Base-by-base conservation (phyloP, 2,329 filamentous ascomycete species). In the Arthrinium puccinioides region DNA sequence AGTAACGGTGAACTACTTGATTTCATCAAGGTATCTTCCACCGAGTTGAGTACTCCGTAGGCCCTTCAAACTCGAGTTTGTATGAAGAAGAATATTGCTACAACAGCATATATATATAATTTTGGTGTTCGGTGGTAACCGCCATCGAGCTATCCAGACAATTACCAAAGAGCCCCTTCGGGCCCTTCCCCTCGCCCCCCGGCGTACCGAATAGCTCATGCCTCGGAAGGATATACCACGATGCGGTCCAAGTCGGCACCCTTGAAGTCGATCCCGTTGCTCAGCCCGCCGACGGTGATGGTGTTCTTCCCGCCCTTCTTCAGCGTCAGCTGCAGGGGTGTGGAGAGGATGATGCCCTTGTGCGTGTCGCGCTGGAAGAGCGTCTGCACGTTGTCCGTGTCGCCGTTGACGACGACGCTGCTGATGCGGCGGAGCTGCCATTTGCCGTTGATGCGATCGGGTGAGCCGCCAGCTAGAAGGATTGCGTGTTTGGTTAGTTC, bases 401-500 rank as follows among this genome's bases (percentile, higher is more conserved):
- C 70, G 30, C 72, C 59, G 23, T 64, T 81, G 3, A 80, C 71
- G 0, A 78, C 59, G 2, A 81, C 75, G 32, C 75, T 77, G 47
- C 69, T 70, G 39, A 80, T 72, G 9, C 76, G 67, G 5, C 76
- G 67, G 6, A 81, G 57, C 42, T 77, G 72, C 75, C 75, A 81
- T 0, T 62, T 56, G 0, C 76, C 75, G 5, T 70, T 70, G 38
- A 81, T 78, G 6, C 76, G 68, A 48, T 81, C 75, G 0, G 76
- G 76, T 0, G 60, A 56, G 6, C 76, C 76, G 29, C 67, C 69
- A 2, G 76, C 54, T 56, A 14, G 7, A 14, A 2, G n/a, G n/a
- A n/a, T n/a, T n/a, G n/a, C n/a, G n/a, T n/a, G n/a, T n/a, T n/a
- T n/a, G n/a, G n/a, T n/a, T n/a, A n/a, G n/a, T n/a, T n/a, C n/a